These are phyloP conservation scores for Urostyla sp. DNA, from an alignment of 73 alveolate genomes.

Conservation along the genomic window DNA sequence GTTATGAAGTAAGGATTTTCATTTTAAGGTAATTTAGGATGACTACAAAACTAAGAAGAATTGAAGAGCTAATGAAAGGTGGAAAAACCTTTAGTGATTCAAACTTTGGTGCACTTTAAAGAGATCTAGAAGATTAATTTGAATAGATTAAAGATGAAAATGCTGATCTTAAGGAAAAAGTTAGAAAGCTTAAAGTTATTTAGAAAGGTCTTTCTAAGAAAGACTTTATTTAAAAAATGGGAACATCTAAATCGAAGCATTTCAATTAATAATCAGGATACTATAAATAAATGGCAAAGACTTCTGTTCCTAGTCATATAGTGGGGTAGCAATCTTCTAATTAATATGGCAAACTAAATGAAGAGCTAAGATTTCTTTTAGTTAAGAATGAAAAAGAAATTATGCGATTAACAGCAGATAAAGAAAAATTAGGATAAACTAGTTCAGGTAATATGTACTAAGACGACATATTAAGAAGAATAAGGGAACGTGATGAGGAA, in stretches of 20 bases:
- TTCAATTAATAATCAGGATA: too few relatives aligned
- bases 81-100: slow-evolving; percentile 41
- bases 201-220: slow-evolving; percentile 52
- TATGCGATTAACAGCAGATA: slow-evolving; percentile 11
- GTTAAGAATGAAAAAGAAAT: slow-evolving; percentile 31
- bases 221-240: too few relatives aligned
- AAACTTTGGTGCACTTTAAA: slow-evolving; percentile 22
- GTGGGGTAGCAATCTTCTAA: too few relatives aligned
- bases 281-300: too few relatives aligned
- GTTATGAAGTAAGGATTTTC: slow-evolving; percentile 29
- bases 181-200: slow-evolving; percentile 52
- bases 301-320: too few relatives aligned
- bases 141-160: slow-evolving; percentile 59
- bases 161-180: slow-evolving; percentile 32
- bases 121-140: slow-evolving; percentile 55
- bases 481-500: slow-evolving; percentile 41
- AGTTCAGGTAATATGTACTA: not conserved
- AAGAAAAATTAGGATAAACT: not conserved
- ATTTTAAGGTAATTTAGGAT: slow-evolving; percentile 24
- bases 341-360: not conserved
- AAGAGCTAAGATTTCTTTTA: slow-evolving; percentile 22
- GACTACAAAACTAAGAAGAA: slow-evolving; percentile 45
- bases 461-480: slow-evolving; percentile 35
- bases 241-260: too few relatives aligned
- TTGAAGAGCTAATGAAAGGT: slow-evolving; percentile 32